Conservation (phyloP, 23 red algal species). For the Chondrus crispus region DNA sequence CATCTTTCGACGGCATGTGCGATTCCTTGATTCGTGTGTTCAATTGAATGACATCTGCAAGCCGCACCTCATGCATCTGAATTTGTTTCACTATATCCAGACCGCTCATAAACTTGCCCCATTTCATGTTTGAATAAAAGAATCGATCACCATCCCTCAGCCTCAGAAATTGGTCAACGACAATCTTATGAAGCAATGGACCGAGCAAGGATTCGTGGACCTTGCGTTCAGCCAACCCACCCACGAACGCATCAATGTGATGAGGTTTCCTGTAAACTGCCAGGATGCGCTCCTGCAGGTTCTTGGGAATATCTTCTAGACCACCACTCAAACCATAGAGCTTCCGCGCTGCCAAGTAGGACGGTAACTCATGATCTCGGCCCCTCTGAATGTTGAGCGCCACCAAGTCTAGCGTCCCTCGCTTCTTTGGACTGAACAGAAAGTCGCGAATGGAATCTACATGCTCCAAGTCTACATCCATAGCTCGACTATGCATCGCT, state of each 20-base stretch:
- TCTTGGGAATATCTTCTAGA: not conserved
- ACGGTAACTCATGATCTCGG: slow-evolving; percentile 7
- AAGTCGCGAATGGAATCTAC: slow-evolving; percentile 5
- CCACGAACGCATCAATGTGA: not conserved
- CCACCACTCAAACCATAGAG: not conserved
- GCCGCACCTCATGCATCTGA: slow-evolving; percentile 16
- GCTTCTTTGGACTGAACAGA: not conserved
- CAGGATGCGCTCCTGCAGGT: not conserved
- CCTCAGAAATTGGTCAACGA: not conserved
- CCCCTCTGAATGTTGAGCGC: slow-evolving; percentile 25
- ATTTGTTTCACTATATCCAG: slow-evolving; percentile 46
- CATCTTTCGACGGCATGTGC: not conserved
- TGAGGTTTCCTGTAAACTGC: not conserved
- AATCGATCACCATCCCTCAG: slow-evolving; percentile 43
- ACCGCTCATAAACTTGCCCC: slow-evolving; percentile 35
- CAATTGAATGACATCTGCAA: slow-evolving; percentile 13
- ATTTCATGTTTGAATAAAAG: slow-evolving; percentile 29
- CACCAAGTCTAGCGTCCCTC: not conserved
- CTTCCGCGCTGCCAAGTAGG: not conserved
- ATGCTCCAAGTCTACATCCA: not conserved
- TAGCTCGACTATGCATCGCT: not conserved
- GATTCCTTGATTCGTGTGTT: slow-evolving; percentile 3
- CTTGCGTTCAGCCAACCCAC: not conserved
- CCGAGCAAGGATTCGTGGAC: not conserved
- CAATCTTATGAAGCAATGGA: not conserved